Base-by-base conservation (phyloP, 2,329 filamentous ascomycete species). In the Colletotrichum tabaci region DNA sequence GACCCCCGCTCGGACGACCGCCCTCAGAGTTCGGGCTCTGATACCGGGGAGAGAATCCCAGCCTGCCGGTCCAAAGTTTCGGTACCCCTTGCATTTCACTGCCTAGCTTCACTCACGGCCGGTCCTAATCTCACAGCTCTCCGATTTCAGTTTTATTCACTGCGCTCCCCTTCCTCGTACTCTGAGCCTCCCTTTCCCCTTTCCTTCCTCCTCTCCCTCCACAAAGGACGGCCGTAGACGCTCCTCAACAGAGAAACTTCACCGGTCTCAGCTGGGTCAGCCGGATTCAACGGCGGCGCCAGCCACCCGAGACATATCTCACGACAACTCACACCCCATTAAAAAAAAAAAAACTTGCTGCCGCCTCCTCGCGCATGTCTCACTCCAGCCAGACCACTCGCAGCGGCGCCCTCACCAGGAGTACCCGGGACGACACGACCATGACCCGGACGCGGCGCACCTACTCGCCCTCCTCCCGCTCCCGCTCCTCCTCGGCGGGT, bases 1-100 rank as follows among this genome's bases (percentile, higher is more conserved):
- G 64, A 58, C 58, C 53, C 66, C 49, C 65, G 65, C 69, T 72
- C 65, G 65, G 69, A 72, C 60, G n/a, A 62, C 44, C 60, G 26
- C 26, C 50, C 67, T 26, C 38, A 52, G 47, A 18, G 52, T 64
- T 46, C 60, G 47, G 55, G 60, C 65, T 64, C 46, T 72, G 69
- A 68, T 58, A 69, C 69, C 69, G 60, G 69, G 69, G 65, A 46
- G 62, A 42, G 58, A 49, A 60, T 61, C 46, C 53, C 47, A 60
- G 42, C 47, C 38, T 40, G 58, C 44, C 66, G 40, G 52, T 42
- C 44, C n/a, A 47, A 64, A 52, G 49, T 55, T 56, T 49, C 65
- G 21, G 44, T 21, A 16, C 52, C 65, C 42, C 44, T 40, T 10
- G 35, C 35, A 38, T 42, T 21, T 65, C 53, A 72, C 60, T 58